Percentiles rank a stretch among this genome's conserved stretches.
Evolutionary conservation across 345 rosid species (phyloP).

Genomic region (Euphorbia pulcherrima): DNA sequence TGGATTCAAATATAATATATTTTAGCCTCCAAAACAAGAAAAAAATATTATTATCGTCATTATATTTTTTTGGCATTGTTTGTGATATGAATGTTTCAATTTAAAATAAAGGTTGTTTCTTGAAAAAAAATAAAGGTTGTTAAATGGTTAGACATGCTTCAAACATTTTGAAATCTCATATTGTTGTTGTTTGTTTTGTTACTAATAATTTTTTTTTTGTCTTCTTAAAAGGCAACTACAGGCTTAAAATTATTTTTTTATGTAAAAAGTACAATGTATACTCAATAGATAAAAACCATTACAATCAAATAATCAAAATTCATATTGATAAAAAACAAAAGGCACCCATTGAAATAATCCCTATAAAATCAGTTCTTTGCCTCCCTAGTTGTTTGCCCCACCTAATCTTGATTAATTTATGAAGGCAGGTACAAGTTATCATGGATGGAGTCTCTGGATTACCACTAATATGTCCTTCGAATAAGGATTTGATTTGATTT

Average conservation of each 20-base stretch:
- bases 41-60: constrained; percentile 3
- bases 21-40: constrained; percentile 8
- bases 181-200: too few relatives aligned
- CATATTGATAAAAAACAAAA: too few relatives aligned
- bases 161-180: not conserved
- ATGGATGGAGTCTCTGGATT: not conserved
- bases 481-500: not conserved
- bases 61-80: constrained; percentile 4
- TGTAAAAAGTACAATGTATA: too few relatives aligned
- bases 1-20: constrained; percentile 1
- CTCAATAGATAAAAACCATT: too few relatives aligned
- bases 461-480: not conserved
- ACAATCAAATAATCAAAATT: too few relatives aligned
- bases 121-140: constrained; percentile 1
- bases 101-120: too few relatives aligned
- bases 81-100: not conserved
- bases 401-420: not conserved
- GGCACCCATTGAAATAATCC: too few relatives aligned
- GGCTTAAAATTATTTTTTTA: too few relatives aligned
- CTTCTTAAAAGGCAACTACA: too few relatives aligned
- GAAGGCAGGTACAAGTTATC: not conserved
- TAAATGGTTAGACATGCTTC: not conserved
- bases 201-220: too few relatives aligned
- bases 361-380: not conserved
- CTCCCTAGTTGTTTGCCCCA: not conserved